Conservation (phyloP, 805 yeast species). For the Maudiozyma barnettii region DNA sequence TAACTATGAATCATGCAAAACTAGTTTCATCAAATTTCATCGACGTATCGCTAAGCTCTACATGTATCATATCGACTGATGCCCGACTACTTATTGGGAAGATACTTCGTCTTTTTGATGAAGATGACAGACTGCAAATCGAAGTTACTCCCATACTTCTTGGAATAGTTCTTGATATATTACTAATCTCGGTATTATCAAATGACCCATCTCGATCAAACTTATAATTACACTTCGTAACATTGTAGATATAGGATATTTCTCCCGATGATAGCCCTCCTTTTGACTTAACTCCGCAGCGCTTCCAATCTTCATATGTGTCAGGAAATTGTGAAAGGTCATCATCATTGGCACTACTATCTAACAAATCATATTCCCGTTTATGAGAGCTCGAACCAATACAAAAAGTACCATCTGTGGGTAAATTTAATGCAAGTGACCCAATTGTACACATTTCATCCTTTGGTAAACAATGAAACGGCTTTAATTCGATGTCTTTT, state of each 20-base stretch:
- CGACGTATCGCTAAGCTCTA: background rate
- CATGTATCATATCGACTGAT: background rate
- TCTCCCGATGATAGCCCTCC: background rate
- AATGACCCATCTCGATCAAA: background rate
- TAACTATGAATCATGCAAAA: background rate
- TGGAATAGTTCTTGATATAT: background rate
- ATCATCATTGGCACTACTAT: background rate
- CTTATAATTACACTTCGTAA: background rate
- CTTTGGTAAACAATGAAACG: constrained; percentile 1
- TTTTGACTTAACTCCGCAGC: background rate
- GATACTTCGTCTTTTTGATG: background rate
- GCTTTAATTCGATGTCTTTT: constrained; percentile 18
- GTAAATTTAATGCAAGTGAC: constrained; percentile 11
- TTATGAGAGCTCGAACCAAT: background rate
- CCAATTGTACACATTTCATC: constrained; percentile 14
- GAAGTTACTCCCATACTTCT: background rate
- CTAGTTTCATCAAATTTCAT: background rate
- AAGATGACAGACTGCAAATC: background rate
- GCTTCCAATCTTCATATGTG: background rate
- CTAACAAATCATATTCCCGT: background rate
- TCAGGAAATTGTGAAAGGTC: background rate
- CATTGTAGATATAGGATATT: background rate
- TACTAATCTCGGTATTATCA: background rate
- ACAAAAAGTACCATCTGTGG: background rate
- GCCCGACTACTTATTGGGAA: background rate